Conservation (phyloP, 768 basidiomycete genomes). For the Gautieria morchelliformis region DNA sequence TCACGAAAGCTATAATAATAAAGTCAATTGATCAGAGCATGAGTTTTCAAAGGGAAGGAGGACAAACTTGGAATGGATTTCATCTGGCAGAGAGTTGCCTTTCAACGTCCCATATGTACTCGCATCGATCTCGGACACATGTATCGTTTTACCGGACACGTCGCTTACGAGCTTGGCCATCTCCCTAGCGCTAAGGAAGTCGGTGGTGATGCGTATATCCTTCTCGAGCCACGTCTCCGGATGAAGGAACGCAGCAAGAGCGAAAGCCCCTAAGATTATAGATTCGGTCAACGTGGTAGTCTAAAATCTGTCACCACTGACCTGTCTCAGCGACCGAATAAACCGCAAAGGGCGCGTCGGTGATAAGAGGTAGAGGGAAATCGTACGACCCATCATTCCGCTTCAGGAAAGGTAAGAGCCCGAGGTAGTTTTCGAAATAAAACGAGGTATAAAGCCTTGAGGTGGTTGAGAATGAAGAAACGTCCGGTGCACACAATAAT, state of each 20-base stretch:
- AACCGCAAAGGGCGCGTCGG: background rate
- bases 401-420: background rate
- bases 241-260: background rate
- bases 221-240: background rate
- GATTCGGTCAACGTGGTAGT: background rate
- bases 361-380: background rate
- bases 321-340: background rate
- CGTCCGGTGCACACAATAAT: background rate
- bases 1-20: background rate
- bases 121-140: background rate
- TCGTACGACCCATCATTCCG: background rate
- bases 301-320: background rate
- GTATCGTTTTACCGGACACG: background rate
- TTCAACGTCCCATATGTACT: background rate
- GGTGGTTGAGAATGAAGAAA: background rate
- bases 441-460: conserved; percentile 10
- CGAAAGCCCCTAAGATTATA: background rate
- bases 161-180: background rate
- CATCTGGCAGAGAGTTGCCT: background rate
- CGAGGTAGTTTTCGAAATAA: conserved; percentile 8
- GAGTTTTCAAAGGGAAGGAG: background rate
- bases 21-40: background rate
- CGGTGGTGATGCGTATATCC: background rate
- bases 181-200: background rate
- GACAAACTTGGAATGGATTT: background rate